phyloP scores from a whole-genome alignment of 2,329 filamentous ascomycete genomes.

The Didymella pomorum region DNA sequence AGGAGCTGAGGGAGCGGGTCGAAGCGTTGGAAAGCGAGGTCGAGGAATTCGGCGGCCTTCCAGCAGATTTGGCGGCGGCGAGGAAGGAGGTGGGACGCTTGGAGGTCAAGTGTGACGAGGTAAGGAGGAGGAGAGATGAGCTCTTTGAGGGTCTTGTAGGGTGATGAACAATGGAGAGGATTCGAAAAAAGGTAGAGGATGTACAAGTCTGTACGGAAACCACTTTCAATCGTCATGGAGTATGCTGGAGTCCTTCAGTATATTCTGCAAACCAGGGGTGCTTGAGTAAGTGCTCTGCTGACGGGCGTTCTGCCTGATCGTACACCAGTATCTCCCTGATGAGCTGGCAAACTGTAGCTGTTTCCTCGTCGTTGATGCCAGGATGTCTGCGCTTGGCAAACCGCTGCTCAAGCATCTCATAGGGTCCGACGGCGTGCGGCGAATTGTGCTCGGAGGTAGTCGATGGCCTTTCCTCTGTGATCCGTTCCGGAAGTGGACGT shows the following conservation, averaged over 20 bases:
- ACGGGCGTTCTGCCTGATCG: slow-evolving; percentile 37
- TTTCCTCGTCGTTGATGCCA: no score
- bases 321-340: no score
- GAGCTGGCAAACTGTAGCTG: no score
- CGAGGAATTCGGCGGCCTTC: slow-evolving; percentile 73
- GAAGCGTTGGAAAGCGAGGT: slow-evolving; percentile 69
- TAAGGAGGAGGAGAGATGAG: slow-evolving; percentile 71
- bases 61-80: slow-evolving; percentile 73
- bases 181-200: background rate
- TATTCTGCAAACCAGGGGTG: slow-evolving; percentile 41
- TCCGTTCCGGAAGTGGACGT: no score
- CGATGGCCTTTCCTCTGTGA: no score
- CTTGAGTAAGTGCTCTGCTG: slow-evolving; percentile 36
- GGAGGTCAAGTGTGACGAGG: slow-evolving; percentile 67
- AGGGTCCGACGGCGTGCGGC: no score
- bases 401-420: no score
- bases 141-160: slow-evolving; percentile 78
- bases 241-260: background rate
- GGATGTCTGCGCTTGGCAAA: no score
- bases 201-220: background rate
- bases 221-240: background rate
- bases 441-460: no score
- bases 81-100: slow-evolving; percentile 73
- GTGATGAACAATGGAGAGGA: slow-evolving; percentile 7
- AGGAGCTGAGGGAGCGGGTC: slow-evolving; percentile 65